A percentile compares a stretch with the other conserved stretches of the same genome.
phyloP scores from a whole-genome alignment of 108 stramenopile genomes.

The Stephanodiscus minutulus region DNA sequence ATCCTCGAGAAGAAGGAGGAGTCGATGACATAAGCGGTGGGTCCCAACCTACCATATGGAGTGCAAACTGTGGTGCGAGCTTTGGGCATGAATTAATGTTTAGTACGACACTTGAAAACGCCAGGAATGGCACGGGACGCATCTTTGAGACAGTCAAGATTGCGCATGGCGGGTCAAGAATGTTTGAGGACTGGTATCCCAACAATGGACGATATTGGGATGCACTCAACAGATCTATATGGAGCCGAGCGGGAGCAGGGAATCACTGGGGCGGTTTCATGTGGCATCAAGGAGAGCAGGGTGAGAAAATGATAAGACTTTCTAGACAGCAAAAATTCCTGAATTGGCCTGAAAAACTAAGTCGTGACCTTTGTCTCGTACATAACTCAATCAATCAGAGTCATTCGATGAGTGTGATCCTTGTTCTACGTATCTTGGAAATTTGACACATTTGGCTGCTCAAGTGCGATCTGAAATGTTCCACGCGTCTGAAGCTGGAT shows the following conservation, averaged over 20 bases:
- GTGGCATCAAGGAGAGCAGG: slow-evolving; percentile 20
- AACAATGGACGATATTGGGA: slow-evolving; percentile 15
- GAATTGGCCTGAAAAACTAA: background rate
- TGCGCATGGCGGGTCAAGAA: slow-evolving; percentile 8
- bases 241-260: background rate
- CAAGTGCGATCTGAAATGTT: slow-evolving; percentile 19
- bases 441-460: slow-evolving; percentile 12
- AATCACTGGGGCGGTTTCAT: slow-evolving; percentile 12
- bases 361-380: background rate
- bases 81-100: slow-evolving; percentile 25
- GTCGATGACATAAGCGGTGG: background rate
- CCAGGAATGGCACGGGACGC: background rate
- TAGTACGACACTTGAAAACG: slow-evolving; percentile 3
- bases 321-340: background rate
- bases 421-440: slow-evolving; percentile 7
- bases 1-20: background rate
- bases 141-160: slow-evolving; percentile 10
- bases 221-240: background rate
- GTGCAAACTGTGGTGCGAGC: slow-evolving; percentile 1
- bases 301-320: background rate
- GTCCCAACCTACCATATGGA: background rate
- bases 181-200: slow-evolving; percentile 4
- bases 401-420: background rate
- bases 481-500: background rate
- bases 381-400: background rate